A percentile compares a stretch with the other conserved stretches of the same genome.
These are phyloP conservation scores for Themeda triandra DNA, from an alignment of 176 grass and related monocot species.

Conservation along the genomic window DNA sequence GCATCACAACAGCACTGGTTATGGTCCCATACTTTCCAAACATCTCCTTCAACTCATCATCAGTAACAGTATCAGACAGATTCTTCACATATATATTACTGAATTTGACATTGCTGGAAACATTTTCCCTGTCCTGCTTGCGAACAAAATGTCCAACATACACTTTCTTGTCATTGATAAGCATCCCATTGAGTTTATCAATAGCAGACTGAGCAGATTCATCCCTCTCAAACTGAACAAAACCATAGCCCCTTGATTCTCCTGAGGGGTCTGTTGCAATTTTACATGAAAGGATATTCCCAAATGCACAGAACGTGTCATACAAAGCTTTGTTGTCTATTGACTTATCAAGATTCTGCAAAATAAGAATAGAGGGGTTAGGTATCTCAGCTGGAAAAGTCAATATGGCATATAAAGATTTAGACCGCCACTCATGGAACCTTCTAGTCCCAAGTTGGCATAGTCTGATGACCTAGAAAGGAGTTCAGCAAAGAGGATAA, in stretches of 20 bases:
- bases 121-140: conserved; percentile 74
- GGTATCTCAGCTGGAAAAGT: not conserved
- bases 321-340: conserved; percentile 78
- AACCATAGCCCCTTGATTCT: conserved; percentile 92
- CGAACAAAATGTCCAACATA: conserved; percentile 93
- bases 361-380: not conserved
- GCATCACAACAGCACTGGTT: conserved; percentile 90
- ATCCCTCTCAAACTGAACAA: conserved; percentile 88
- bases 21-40: conserved; percentile 89
- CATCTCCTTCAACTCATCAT: conserved; percentile 73
- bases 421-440: not conserved
- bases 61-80: conserved; percentile 68
- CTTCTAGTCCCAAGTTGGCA: not conserved
- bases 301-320: conserved; percentile 80
- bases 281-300: conserved; percentile 95
- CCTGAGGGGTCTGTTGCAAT: conserved; percentile 73
- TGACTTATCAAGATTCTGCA: conserved; percentile 89
- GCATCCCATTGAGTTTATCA: conserved; percentile 74
- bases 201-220: conserved; percentile 90
- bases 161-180: conserved; percentile 85
- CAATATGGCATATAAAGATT: not conserved
- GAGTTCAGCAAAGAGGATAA: not conserved
- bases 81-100: conserved; percentile 97
- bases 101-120: conserved; percentile 58
- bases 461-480: not conserved